phyloP scores from a whole-genome alignment of 805 yeast species.

The Cyberlindnera petersonii region DNA sequence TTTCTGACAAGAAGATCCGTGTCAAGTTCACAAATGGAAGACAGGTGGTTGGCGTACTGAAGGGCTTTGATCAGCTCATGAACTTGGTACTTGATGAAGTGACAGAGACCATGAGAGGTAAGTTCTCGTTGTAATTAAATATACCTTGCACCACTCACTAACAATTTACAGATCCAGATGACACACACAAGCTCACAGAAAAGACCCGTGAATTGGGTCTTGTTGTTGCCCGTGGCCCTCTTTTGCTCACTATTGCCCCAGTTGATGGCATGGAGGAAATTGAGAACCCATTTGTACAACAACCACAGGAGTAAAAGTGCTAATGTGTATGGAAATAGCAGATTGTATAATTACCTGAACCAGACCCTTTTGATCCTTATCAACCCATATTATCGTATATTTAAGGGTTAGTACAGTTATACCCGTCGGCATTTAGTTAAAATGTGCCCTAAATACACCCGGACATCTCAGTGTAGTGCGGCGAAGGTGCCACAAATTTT shows the following conservation, averaged over 20 bases:
- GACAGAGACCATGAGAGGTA: conserved; percentile 58
- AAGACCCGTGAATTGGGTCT: conserved; percentile 67
- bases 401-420: too few species aligned
- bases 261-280: conserved; percentile 66
- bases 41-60: conserved; percentile 67
- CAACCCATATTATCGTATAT: too few species aligned
- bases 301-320: conserved; percentile 4
- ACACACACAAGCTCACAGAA: conserved; percentile 48
- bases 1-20: conserved; percentile 65
- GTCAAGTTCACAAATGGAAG: conserved; percentile 87
- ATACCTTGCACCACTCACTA: conserved; percentile 6
- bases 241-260: conserved; percentile 67
- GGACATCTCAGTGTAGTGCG: too few species aligned
- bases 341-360: not conserved
- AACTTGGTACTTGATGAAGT: conserved; percentile 72
- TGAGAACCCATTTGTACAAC: conserved; percentile 60
- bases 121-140: conserved; percentile 21
- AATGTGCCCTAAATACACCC: too few species aligned
- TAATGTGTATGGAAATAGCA: not conserved
- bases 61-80: conserved; percentile 82
- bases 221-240: conserved; percentile 84
- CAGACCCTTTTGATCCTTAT: not conserved
- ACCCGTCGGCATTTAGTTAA: too few species aligned
- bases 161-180: conserved; percentile 48
- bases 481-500: too few species aligned